Evolutionary conservation across 495 filamentous ascomycete genomes (phyloP), one percentile per base, ranked within the genome.

Genomic region (Penicillium angulare): DNA sequence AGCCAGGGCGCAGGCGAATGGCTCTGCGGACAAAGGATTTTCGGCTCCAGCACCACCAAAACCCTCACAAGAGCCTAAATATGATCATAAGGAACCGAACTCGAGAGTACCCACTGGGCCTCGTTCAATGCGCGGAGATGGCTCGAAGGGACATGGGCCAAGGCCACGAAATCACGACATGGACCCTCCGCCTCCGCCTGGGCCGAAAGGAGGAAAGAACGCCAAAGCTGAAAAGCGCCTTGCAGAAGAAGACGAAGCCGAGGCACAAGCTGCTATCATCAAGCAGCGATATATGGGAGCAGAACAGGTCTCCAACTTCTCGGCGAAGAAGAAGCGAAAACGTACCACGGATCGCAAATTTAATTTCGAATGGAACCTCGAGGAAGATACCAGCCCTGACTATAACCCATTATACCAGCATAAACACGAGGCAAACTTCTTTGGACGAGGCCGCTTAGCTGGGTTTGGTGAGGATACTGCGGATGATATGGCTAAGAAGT

Each of bases 311-410:
- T 95, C 89, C 3, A 96, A 84, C 23, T 96, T 96, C 63, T 95
- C 90, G 0, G 90, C 90, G 7, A 95, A 96, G 78, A 97, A 97
- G 79, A 98, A 97, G 76, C 81, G 92, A 41, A 86, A 86, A 67
- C 79, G 95, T 53, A 96, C 92, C 1, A 91, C 90, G 8, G 92
- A 96, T 65, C 89, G 92, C 70, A 97, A 97, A 63, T 98, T 98
- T 78, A 98, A 97, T 62, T 97, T 99, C 57, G 93, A 97, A 66
- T 99, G 93, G 93, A 95, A 96, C 56, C 78, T 82, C 2, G 91
- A 97, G 59, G 93, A 99, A 59, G 93, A 99, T 66, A 99, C 93
- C 12, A 95, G 88, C 53, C 76, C 76, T 3, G 91, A 95, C 55
- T 90, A 92, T 59, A 95, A 96, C 57, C 92, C 92, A 6, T 72